Conservation (phyloP, 2,329 filamentous ascomycete species). For the Lasiodiplodia sp. region DNA sequence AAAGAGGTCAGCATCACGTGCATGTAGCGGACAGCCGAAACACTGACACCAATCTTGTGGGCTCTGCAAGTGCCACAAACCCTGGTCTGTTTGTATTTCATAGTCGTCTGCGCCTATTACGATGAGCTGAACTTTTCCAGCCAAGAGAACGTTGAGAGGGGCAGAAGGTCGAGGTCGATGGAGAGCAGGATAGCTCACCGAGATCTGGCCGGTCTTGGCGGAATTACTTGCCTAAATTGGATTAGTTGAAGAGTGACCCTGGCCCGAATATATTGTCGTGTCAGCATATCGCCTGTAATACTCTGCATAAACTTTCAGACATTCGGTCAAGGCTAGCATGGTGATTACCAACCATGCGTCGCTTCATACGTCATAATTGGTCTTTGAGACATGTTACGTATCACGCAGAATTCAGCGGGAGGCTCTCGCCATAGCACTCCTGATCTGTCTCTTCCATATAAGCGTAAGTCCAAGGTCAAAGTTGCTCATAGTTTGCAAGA, state of each 20-base stretch:
- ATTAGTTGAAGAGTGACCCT: not conserved
- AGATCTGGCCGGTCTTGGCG: slow-evolving; percentile 2
- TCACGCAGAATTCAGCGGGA: too few relatives aligned
- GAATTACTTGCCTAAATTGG: not conserved
- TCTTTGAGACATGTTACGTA: too few relatives aligned
- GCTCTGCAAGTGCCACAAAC: slow-evolving; percentile 28
- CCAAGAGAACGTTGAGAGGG: not conserved
- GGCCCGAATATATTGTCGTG: too few relatives aligned
- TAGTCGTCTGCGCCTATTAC: not conserved
- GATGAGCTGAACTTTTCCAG: not conserved
- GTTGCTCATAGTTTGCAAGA: too few relatives aligned
- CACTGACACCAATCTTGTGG: slow-evolving; percentile 29
- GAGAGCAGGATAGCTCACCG: not conserved
- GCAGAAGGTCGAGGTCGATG: not conserved
- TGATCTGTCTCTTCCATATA: too few relatives aligned
- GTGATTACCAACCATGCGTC: too few relatives aligned
- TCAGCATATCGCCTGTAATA: too few relatives aligned
- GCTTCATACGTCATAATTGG: too few relatives aligned
- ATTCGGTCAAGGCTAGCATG: too few relatives aligned
- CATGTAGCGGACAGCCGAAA: not conserved
- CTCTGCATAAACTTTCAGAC: too few relatives aligned
- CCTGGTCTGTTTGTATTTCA: slow-evolving; percentile 24
- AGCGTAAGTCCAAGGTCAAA: too few relatives aligned
- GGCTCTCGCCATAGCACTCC: too few relatives aligned
- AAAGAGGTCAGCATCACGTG: not conserved